Percentiles rank a stretch among this genome's conserved stretches.
These are phyloP conservation scores for Gracilaria gracilis DNA, from an alignment of 23 red algal genomes.

Conservation along the genomic window DNA sequence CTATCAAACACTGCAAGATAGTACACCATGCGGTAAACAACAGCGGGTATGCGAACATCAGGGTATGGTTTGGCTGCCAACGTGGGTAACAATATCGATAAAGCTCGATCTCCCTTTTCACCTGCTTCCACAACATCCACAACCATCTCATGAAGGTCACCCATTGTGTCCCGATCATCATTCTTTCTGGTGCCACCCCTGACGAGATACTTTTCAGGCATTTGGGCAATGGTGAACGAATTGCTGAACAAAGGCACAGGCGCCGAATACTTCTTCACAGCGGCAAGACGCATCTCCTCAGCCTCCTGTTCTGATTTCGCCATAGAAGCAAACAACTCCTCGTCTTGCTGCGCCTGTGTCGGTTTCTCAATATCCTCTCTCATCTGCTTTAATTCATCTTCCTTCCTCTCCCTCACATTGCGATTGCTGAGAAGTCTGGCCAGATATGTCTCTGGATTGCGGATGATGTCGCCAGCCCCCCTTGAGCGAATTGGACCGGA, in stretches of 20 bases:
- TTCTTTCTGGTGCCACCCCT: background rate
- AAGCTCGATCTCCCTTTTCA: conserved; percentile 17
- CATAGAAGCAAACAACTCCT: conserved; percentile 35
- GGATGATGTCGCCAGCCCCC: background rate
- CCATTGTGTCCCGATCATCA: background rate
- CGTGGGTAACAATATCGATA: conserved; percentile 7
- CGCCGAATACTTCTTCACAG: conserved; percentile 36
- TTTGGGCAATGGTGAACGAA: conserved; percentile 7
- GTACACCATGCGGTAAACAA: conserved; percentile 9
- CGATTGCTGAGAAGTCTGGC: conserved; percentile 19
- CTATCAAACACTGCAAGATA: conserved; percentile 26
- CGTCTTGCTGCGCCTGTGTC: background rate
- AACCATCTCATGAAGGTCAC: conserved; percentile 31
- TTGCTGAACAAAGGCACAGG: conserved; percentile 49
- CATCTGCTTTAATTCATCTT: conserved; percentile 46
- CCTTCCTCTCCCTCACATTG: background rate
- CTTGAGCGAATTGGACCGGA: background rate
- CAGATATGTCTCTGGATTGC: conserved; percentile 12
- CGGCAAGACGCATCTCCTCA: background rate
- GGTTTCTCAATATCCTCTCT: conserved; percentile 38
- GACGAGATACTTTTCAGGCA: conserved; percentile 18
- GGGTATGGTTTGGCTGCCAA: background rate
- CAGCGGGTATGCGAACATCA: background rate
- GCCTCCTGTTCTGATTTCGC: conserved; percentile 34
- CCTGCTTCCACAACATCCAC: conserved; percentile 26